A percentile compares a stretch with the other conserved stretches of the same genome.
Evolutionary conservation across 2,329 filamentous ascomycete species (phyloP).

Genomic region (Cordyceps farinosa): DNA sequence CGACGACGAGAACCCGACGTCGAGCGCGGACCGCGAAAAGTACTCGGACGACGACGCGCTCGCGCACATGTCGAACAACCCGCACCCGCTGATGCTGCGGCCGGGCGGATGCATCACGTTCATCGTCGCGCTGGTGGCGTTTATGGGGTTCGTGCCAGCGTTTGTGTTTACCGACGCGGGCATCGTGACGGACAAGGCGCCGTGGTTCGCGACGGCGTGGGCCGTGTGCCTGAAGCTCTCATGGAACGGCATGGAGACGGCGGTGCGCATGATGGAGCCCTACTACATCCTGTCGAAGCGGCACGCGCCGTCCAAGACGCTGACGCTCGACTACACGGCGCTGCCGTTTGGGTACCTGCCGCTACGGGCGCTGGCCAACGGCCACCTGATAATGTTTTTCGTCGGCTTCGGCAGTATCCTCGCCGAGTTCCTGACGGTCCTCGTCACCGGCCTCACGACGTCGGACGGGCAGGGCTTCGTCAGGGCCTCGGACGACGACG

Average conservation of each 20-base stretch:
- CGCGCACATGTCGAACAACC: conserved; percentile 52
- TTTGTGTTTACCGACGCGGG: conserved; percentile 58
- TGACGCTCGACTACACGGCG: conserved; percentile 70
- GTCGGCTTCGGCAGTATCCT: conserved; percentile 69
- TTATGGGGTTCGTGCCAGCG: conserved; percentile 55
- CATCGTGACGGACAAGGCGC: conserved; percentile 56
- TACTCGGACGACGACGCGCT: conserved; percentile 28
- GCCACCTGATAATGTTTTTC: conserved; percentile 62
- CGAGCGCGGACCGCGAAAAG: conserved; percentile 39
- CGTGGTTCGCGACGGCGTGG: conserved; percentile 62
- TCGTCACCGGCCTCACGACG: conserved; percentile 61
- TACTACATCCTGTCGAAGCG: conserved; percentile 67
- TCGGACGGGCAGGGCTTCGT: conserved; percentile 62
- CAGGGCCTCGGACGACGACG: conserved; percentile 21
- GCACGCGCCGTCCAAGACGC: conserved; percentile 60
- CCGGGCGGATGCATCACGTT: conserved; percentile 58
- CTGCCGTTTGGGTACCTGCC: conserved; percentile 66
- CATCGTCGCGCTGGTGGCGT: conserved; percentile 53
- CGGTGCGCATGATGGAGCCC: conserved; percentile 70
- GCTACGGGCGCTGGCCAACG: conserved; percentile 57
- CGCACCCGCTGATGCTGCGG: conserved; percentile 67
- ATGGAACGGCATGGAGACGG: conserved; percentile 66
- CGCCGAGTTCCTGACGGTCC: conserved; percentile 68
- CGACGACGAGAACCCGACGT: conserved; percentile 48
- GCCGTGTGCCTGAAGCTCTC: conserved; percentile 64